Base-by-base conservation (phyloP, 2,329 filamentous ascomycete species). In the Fusarium incarnatum region DNA sequence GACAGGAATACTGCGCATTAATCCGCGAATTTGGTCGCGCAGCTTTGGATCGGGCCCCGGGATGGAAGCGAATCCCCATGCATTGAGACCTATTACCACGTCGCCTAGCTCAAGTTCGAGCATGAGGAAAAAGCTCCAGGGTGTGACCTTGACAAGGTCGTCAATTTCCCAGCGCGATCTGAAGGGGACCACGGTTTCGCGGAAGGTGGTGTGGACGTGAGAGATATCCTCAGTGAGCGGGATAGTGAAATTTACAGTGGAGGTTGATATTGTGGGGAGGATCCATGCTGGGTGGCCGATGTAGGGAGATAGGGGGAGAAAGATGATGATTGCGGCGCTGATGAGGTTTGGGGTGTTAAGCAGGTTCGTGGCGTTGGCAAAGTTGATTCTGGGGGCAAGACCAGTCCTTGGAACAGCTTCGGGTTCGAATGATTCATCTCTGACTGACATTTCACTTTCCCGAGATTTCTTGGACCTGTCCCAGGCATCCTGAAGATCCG, bases 61-160 rank as follows among this genome's bases (percentile, higher is more conserved):
- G 8, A 23, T 10, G 15, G 42, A 25, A 12, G 22, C 20, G 6
- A 5, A 0, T 9, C 16, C 10, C 22, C 42, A 45, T 1, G 42
- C 6, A 22, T 16, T 0, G 22, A 45, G 22, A 25, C 42, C 22
- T 4, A 0, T 7, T 18, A 5, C 18, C 3, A 45, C 10, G 18
- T 45, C 42, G 8, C 11, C 0, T 15, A 16, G 15, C 8, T 45
- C 42, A 4, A 16, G 0, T 16, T 18, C 4, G 13, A 45, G 42
- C 20, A 11, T 6, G 8, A 2, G 3, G 20, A 25, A 23, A 11
- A 45, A 2, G 5, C 13, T 23, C 10, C 11, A 22, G 44, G 16
- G 18, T 18, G 15, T 8, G 23, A 18, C 25, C 9, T 46, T 46
- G 44, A 28, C 1, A 25, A 12, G 10, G 10, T 15, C 16, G 5